A percentile compares a stretch with the other conserved stretches of the same genome.
Conservation (phyloP, 2,329 filamentous ascomycete genomes). For the Hymenoscyphus fraxineus region DNA sequence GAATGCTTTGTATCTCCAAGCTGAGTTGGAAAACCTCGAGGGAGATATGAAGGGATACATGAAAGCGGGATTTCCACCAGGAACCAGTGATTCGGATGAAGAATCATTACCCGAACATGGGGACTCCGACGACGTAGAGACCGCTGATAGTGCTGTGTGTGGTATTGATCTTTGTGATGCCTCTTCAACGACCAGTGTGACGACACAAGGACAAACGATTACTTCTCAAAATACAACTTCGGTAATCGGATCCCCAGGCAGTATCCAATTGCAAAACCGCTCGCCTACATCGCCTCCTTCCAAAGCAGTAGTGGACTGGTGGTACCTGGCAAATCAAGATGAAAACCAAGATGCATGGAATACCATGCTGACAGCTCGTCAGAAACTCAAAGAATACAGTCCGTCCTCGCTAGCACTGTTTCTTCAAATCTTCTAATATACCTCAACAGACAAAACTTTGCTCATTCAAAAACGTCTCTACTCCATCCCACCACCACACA, state of each 20-base stretch:
- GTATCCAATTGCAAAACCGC: neutral
- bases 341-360: neutral
- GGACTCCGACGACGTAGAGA: neutral
- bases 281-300: neutral
- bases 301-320: neutral
- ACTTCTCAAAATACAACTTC: neutral
- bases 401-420: neutral
- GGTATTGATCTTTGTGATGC: too few species aligned
- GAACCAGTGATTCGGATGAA: neutral
- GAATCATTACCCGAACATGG: neutral
- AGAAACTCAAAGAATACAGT: constrained; percentile 1
- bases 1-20: neutral
- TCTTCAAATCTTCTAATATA: neutral
- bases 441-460: neutral
- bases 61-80: neutral
- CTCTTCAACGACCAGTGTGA: neutral
- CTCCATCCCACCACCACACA: neutral
- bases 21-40: neutral
- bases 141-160: neutral
- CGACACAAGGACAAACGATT: neutral
- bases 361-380: neutral
- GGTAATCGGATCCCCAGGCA: neutral
- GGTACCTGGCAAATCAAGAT: neutral
- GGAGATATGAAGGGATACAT: neutral
- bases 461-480: neutral